Base-by-base conservation (phyloP, 306 rosid species). In the Vigna hirtella region DNA sequence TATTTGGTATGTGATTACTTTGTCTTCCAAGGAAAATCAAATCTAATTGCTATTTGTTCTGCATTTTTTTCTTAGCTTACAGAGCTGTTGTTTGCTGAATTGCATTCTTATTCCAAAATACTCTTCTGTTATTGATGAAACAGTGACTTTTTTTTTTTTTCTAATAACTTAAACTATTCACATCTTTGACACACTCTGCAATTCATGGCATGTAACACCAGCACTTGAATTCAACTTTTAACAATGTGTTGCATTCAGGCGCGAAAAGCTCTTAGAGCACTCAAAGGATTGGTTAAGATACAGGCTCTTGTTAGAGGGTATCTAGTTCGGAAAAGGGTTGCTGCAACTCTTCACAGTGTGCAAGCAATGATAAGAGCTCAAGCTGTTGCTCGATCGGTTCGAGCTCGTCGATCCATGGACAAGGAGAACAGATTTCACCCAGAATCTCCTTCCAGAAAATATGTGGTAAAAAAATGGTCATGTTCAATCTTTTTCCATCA, bases 321-420 rank as follows among this genome's bases (percentile, higher is more conserved):
- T 70, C 91, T 95, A 0, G 93, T 95, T 45, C 69, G 99, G 5
- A 95, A 95, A 79, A 83, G 93, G 16, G 91, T 96, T 63, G 85
- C 93, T 30, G 97, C 93, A 65, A 93, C 99, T 45, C 92, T 93
- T 66, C 88, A 86, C 26, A 84, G 99, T 70, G 90, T 95, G 94
- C 97, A 95, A 77, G 98, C 97, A 81, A 87, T 95, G 0, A 76
- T 95, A 20, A 85, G 99, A 86, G 97, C 97, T 34, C 99, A 95
- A 47, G 77, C 82, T 12, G 83, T 82, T 7, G 88, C 79, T 32
- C 86, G 92, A 55, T 84, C 87, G 3, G 87, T 85, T 52, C 83
- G 96, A 30, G 98, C 99, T 34, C 98, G 90, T 18, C 93, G 86
- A n/a, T 95, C 93, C 34, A 61, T 81, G 69, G 80, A 87, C 87